A percentile compares a stretch with the other conserved stretches of the same genome.
phyloP scores from a whole-genome alignment of 805 yeast genomes.

The Candida endomychidarum region DNA sequence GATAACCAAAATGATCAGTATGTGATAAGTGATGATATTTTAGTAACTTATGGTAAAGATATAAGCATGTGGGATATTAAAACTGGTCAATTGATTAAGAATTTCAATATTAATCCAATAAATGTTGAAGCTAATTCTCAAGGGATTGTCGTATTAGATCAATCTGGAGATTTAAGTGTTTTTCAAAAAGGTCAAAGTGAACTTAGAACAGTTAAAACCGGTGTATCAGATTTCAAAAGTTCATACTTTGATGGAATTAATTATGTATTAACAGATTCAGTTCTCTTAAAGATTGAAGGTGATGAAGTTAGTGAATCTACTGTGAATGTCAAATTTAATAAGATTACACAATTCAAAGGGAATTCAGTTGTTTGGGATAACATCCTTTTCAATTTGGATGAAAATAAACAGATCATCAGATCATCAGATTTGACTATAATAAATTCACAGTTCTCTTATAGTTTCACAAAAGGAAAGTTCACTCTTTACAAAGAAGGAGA shows the following conservation, averaged over 20 bases:
- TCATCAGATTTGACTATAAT: constrained; percentile 4
- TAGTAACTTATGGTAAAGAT: constrained; percentile 6
- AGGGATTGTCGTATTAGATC: constrained; percentile 9
- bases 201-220: neutral
- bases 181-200: neutral
- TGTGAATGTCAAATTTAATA: constrained; percentile 9
- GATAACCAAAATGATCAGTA: neutral
- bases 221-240: constrained; percentile 7
- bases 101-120: neutral
- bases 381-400: constrained; percentile 28
- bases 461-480: constrained; percentile 6
- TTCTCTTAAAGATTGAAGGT: constrained; percentile 4
- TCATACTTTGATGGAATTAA: constrained; percentile 7
- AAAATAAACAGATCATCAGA: constrained; percentile 1
- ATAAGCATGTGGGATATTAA: constrained; percentile 6
- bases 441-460: constrained; percentile 10
- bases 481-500: constrained; percentile 8
- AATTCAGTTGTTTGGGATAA: constrained; percentile 69
- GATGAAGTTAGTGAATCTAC: neutral
- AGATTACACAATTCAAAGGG: constrained; percentile 69
- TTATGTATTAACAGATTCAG: constrained; percentile 11
- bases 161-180: neutral
- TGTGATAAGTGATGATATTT: neutral
- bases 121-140: neutral
- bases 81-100: constrained; percentile 7